Conservation (phyloP, 805 yeast genomes). For the Candida sphagnicola region DNA sequence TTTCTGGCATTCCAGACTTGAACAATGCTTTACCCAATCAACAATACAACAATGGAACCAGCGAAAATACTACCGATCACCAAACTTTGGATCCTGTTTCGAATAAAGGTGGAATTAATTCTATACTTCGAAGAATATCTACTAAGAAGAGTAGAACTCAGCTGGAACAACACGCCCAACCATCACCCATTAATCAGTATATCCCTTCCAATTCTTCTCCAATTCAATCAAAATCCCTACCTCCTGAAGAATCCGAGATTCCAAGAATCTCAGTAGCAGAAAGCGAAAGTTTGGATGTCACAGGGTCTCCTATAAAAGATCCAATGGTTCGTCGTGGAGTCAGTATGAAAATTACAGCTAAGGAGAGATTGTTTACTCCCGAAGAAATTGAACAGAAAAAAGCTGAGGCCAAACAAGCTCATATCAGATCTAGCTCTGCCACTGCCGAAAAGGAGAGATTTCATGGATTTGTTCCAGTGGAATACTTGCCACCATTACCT, state of each 20-base stretch:
- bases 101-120: slow-evolving; percentile 27
- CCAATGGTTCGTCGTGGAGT: slow-evolving; percentile 57
- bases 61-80: slow-evolving; percentile 11
- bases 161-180: slow-evolving; percentile 9
- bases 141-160: slow-evolving; percentile 22
- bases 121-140: slow-evolving; percentile 34
- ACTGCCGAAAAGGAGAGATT: slow-evolving; percentile 18
- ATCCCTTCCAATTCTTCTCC: slow-evolving; percentile 8
- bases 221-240: not conserved
- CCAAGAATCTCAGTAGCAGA: slow-evolving; percentile 2
- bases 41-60: slow-evolving; percentile 23
- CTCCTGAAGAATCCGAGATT: slow-evolving; percentile 1
- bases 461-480: slow-evolving; percentile 41
- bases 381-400: slow-evolving; percentile 6
- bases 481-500: slow-evolving; percentile 43
- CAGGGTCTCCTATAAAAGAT: slow-evolving; percentile 17
- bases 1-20: slow-evolving; percentile 8
- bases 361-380: slow-evolving; percentile 33
- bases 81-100: slow-evolving; percentile 35
- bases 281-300: not conserved
- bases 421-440: slow-evolving; percentile 15
- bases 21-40: slow-evolving; percentile 20
- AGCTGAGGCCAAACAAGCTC: slow-evolving; percentile 7
- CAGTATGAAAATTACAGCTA: slow-evolving; percentile 57
- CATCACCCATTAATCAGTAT: slow-evolving; percentile 1